A percentile compares a stretch with the other conserved stretches of the same genome.
phyloP scores from a whole-genome alignment of 441 rosid species.

The Erodium texanum region DNA sequence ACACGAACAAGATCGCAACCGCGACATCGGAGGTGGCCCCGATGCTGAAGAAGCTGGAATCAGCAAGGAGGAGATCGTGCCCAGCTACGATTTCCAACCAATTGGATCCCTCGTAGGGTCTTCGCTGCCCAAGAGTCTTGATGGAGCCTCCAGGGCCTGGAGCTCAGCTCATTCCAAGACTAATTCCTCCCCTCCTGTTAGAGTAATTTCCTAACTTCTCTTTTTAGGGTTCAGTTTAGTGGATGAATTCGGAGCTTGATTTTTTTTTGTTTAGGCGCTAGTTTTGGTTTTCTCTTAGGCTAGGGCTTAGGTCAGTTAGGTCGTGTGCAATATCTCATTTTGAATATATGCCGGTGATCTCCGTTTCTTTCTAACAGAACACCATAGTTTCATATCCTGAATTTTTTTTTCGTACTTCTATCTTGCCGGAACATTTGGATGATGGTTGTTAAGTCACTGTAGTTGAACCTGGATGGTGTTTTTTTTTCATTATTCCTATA shows the following conservation, averaged over 20 bases:
- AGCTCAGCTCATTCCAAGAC: slow-evolving; percentile 35
- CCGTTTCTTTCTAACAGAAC: background rate
- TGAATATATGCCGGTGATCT: background rate
- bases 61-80: slow-evolving; percentile 55
- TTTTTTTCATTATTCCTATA: slow-evolving; percentile 32
- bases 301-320: background rate
- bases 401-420: too few relatives aligned
- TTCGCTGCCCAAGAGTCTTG: slow-evolving; percentile 16
- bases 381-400: background rate
- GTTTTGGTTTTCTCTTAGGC: too few relatives aligned
- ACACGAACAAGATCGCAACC: slow-evolving; percentile 19
- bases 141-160: slow-evolving; percentile 41
- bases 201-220: slow-evolving; percentile 21
- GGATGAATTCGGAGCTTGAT: background rate
- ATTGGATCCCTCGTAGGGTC: slow-evolving; percentile 38
- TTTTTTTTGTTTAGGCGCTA: too few relatives aligned
- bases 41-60: slow-evolving; percentile 20
- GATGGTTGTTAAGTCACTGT: background rate
- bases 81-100: slow-evolving; percentile 85
- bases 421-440: too few relatives aligned
- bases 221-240: background rate
- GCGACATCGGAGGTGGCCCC: slow-evolving; percentile 8
- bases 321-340: background rate
- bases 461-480: background rate
- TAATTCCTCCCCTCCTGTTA: slow-evolving; percentile 30